Evolutionary conservation across 164 flowering plant genomes (phyloP).

Genomic region (Malania oleifera): DNA sequence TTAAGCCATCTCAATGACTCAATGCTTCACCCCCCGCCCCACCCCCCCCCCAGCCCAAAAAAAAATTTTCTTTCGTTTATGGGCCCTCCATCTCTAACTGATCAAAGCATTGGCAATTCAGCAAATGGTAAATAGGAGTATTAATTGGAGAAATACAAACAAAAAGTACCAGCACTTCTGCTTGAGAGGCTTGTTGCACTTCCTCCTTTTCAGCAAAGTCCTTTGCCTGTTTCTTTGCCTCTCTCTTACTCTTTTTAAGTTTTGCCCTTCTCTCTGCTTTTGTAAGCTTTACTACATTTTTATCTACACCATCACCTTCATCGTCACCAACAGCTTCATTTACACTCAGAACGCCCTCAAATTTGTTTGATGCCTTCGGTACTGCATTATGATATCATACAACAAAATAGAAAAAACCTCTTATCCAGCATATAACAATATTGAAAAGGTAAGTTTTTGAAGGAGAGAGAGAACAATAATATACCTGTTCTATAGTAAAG

Average conservation of each 20-base stretch:
- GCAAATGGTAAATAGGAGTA: not conserved
- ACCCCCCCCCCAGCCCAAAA: too few species aligned
- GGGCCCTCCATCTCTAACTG: too few species aligned
- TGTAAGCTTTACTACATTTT: slow-evolving; percentile 45
- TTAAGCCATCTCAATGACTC: too few species aligned
- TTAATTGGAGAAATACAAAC: not conserved
- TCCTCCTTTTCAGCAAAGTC: slow-evolving; percentile 34
- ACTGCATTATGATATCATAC: slow-evolving; percentile 22
- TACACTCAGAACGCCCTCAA: slow-evolving; percentile 26
- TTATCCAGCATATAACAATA: not conserved
- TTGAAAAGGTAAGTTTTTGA: not conserved
- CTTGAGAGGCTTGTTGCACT: slow-evolving; percentile 45
- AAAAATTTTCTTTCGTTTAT: too few species aligned
- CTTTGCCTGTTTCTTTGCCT: slow-evolving; percentile 66
- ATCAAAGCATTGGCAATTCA: not conserved
- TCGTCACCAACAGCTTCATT: slow-evolving; percentile 26
- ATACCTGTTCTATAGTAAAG: slow-evolving; percentile 60
- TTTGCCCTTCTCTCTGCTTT: slow-evolving; percentile 80
- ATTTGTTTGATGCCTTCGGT: slow-evolving; percentile 27
- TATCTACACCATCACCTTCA: slow-evolving; percentile 24
- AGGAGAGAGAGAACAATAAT: slow-evolving; percentile 2
- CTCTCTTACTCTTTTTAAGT: slow-evolving; percentile 70
- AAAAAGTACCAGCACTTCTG: slow-evolving; percentile 65
- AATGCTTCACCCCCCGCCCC: too few species aligned
- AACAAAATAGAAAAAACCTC: not conserved